These are phyloP conservation scores for barley (Hordeum vulgare) DNA, from an alignment of 176 grass and related monocot genomes.

Conservation along the genomic window MorexV3_pseudomolecules_assembly NC_058522.1:549546625-549547124, in stretches of 20 bases:
- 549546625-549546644: background rate
- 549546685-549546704: background rate
- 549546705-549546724: constrained; percentile 90
- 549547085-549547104: constrained; percentile 60
- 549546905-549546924: background rate
- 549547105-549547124: background rate
- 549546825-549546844: constrained; percentile 76
- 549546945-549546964: background rate
- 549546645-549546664: constrained; percentile 1
- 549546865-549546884: constrained; percentile 53
- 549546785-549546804: constrained; percentile 43
- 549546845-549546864: constrained; percentile 79
- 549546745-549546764: constrained; percentile 62
- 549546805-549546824: constrained; percentile 66
- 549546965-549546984: background rate
- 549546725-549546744: constrained; percentile 47
- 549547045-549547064: constrained; percentile 18
- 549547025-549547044: constrained; percentile 23
- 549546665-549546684: background rate
- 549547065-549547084: constrained; percentile 20
- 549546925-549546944: background rate
- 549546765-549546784: constrained; percentile 46
- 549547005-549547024: constrained; percentile 42
- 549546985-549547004: constrained; percentile 54
- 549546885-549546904: constrained; percentile 47